A percentile compares a stretch with the other conserved stretches of the same genome.
These are phyloP conservation scores for Rosa multiflora DNA, from an alignment of 306 rosid genomes.

Conservation along the genomic window DNA sequence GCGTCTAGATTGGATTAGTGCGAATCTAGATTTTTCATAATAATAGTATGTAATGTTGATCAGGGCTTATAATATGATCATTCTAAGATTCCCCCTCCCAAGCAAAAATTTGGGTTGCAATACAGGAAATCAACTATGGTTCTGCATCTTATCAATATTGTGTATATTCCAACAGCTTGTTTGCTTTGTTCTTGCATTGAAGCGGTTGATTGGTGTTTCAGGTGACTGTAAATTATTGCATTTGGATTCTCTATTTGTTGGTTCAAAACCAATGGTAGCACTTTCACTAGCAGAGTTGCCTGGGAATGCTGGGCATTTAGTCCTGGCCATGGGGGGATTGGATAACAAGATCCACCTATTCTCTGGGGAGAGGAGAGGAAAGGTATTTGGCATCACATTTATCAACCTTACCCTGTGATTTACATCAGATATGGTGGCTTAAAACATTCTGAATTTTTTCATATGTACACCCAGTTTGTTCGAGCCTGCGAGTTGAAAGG, in stretches of 20 bases:
- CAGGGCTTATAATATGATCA: not conserved
- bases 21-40: not conserved
- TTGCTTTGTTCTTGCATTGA: constrained; percentile 1
- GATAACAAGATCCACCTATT: constrained; percentile 95
- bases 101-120: not conserved
- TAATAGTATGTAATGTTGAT: not conserved
- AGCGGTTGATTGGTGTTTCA: constrained; percentile 32
- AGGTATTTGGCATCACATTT: constrained; percentile 44
- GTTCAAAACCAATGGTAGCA: constrained; percentile 85
- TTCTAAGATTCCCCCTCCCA: not conserved
- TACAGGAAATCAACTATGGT: not conserved
- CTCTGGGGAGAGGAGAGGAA: constrained; percentile 71
- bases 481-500: constrained; percentile 87
- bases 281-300: constrained; percentile 83
- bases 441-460: constrained; percentile 18
- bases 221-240: constrained; percentile 66
- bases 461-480: constrained; percentile 52
- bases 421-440: constrained; percentile 15
- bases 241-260: constrained; percentile 67
- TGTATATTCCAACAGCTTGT: constrained; percentile 5
- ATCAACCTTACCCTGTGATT: constrained; percentile 19
- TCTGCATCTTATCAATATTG: not conserved
- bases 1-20: not conserved
- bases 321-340: constrained; percentile 95
- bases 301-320: constrained; percentile 56